These are phyloP conservation scores for Pseudozyma tsukubaensis DNA, from an alignment of 1,284 basidiomycete genomes.

Conservation along the genomic window DNA sequence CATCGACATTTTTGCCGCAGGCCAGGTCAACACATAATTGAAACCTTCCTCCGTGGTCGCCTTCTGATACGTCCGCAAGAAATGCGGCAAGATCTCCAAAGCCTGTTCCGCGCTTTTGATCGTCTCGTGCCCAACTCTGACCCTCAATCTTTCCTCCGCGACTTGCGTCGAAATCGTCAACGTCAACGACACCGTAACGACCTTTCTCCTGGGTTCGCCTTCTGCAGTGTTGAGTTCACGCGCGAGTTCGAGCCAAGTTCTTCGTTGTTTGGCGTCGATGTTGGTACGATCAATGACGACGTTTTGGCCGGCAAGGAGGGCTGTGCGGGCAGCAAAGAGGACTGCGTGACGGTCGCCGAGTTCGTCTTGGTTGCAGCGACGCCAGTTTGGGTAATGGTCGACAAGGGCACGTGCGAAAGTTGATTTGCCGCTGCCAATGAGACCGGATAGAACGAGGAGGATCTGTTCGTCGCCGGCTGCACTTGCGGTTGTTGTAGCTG, in stretches of 20 bases:
- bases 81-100: slow-evolving; percentile 29
- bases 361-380: slow-evolving; percentile 50
- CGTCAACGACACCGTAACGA: slow-evolving; percentile 38
- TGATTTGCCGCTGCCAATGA: slow-evolving; percentile 50
- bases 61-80: slow-evolving; percentile 36
- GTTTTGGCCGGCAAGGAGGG: slow-evolving; percentile 23
- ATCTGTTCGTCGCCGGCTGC: slow-evolving; percentile 20
- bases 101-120: slow-evolving; percentile 38
- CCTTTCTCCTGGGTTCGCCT: slow-evolving; percentile 1
- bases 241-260: slow-evolving; percentile 48
- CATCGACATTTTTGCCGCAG: slow-evolving; percentile 23
- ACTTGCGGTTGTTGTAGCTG: not conserved
- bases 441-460: slow-evolving; percentile 39
- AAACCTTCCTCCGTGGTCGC: slow-evolving; percentile 37
- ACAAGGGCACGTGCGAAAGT: slow-evolving; percentile 43
- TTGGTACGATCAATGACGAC: slow-evolving; percentile 52
- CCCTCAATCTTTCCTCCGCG: slow-evolving; percentile 23
- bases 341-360: slow-evolving; percentile 40
- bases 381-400: slow-evolving; percentile 34
- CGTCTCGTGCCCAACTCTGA: slow-evolving; percentile 41
- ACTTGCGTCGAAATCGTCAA: slow-evolving; percentile 34
- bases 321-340: slow-evolving; percentile 22
- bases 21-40: slow-evolving; percentile 31
- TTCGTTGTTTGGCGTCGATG: slow-evolving; percentile 45
- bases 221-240: slow-evolving; percentile 4